Conservation (phyloP, 78 protist genomes). For the Neovahlkampfia damariscottae region DNA sequence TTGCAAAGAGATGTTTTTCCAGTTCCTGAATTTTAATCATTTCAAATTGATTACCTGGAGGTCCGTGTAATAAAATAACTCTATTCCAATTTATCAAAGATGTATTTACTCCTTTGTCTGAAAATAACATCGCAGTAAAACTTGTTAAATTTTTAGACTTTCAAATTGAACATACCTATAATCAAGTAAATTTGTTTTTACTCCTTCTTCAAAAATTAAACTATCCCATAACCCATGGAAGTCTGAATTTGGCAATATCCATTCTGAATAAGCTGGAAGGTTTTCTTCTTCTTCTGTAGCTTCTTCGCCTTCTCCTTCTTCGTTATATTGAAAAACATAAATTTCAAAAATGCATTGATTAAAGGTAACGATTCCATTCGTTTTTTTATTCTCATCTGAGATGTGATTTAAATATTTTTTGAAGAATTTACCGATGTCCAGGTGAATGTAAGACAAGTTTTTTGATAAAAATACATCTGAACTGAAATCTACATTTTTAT, state of each 20-base stretch:
- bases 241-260: slow-evolving; percentile 38
- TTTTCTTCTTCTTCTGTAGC: slow-evolving; percentile 6
- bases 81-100: slow-evolving; percentile 47
- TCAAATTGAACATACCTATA: too few species aligned
- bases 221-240: slow-evolving; percentile 58
- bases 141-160: too few species aligned
- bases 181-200: background rate
- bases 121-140: slow-evolving; percentile 34
- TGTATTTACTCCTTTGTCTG: slow-evolving; percentile 22
- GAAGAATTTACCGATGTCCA: background rate
- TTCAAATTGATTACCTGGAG: too few species aligned
- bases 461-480: background rate
- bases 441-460: background rate
- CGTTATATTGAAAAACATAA: background rate
- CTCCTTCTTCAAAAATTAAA: slow-evolving; percentile 24
- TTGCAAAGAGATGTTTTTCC: slow-evolving; percentile 77
- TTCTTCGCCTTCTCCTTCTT: background rate
- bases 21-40: too few species aligned
- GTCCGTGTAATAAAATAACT: slow-evolving; percentile 84
- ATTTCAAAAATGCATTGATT: background rate
- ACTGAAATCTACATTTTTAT: too few species aligned
- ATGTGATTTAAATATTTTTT: background rate
- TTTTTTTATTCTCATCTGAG: background rate
- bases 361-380: background rate
- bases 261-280: slow-evolving; percentile 20